Percentiles rank a stretch among this genome's conserved stretches.
Evolutionary conservation across 1,139 yeast genomes (phyloP).

Genomic region (Blastobotrys arbuscula): DNA sequence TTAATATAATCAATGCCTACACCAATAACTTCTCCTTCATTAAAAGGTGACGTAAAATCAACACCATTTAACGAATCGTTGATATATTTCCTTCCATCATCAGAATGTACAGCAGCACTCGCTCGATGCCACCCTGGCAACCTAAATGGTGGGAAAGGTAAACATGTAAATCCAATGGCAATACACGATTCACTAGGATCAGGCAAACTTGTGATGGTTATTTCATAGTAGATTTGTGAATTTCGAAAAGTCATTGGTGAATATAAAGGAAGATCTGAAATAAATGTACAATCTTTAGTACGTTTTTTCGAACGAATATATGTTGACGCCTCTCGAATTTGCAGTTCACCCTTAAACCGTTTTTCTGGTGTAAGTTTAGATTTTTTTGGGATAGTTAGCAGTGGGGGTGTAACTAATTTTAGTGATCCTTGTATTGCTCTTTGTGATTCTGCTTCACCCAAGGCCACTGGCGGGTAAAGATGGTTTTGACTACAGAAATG

Average conservation of each 20-base stretch:
- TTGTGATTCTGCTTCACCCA: constrained; percentile 11
- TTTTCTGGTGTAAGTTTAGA: constrained; percentile 15
- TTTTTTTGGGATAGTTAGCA: constrained; percentile 15
- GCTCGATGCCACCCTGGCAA: constrained; percentile 33
- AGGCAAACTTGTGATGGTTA: constrained; percentile 22
- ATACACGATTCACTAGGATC: constrained; percentile 22
- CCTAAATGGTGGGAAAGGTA: constrained; percentile 29
- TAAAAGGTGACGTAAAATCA: constrained; percentile 22
- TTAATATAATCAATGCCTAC: constrained; percentile 25
- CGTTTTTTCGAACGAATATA: constrained; percentile 18
- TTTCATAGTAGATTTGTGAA: constrained; percentile 25
- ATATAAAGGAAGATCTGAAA: constrained; percentile 22
- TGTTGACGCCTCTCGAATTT: constrained; percentile 17
- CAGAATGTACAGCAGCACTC: constrained; percentile 30
- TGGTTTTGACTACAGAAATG: constrained; percentile 18
- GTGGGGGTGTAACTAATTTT: constrained; percentile 22
- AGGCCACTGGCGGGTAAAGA: constrained; percentile 15
- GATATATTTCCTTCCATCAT: constrained; percentile 29
- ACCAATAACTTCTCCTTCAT: constrained; percentile 26
- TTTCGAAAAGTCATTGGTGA: constrained; percentile 17
- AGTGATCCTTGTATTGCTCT: constrained; percentile 5
- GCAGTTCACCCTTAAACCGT: constrained; percentile 24
- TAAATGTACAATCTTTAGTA: constrained; percentile 22
- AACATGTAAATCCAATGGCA: constrained; percentile 28
- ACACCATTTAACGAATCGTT: constrained; percentile 27